phyloP scores from a whole-genome alignment of 202 grass and related monocot species.

The Saccharum hybrid region DNA sequence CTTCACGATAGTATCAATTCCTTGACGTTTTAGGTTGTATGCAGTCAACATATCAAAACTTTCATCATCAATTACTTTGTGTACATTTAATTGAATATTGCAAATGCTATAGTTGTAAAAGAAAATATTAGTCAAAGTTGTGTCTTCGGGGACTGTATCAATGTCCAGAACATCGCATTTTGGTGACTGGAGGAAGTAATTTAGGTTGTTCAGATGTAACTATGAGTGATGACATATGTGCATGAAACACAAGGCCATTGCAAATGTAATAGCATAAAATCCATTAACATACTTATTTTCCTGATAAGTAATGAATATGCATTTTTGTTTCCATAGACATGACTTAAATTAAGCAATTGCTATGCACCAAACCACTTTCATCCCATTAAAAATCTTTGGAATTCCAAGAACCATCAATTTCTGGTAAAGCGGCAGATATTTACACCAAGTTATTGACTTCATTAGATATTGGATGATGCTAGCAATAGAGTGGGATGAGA shows the following conservation, averaged over 20 bases:
- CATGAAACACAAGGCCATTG: background rate
- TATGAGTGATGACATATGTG: background rate
- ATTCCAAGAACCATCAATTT: background rate
- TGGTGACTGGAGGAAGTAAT: slow-evolving; percentile 7
- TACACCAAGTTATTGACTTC: background rate
- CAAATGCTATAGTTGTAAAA: background rate
- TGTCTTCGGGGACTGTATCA: background rate
- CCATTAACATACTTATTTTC: slow-evolving; percentile 22
- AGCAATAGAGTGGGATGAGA: background rate
- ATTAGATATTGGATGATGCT: background rate
- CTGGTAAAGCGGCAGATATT: background rate
- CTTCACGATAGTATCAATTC: slow-evolving; percentile 26
- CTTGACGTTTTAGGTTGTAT: background rate
- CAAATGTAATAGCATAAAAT: slow-evolving; percentile 28
- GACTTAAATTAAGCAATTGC: background rate
- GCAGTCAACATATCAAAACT: background rate
- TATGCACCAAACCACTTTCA: slow-evolving; percentile 38
- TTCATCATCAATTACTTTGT: background rate
- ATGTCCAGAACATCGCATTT: background rate
- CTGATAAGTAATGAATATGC: background rate
- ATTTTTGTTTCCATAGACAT: slow-evolving; percentile 6
- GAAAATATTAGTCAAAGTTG: background rate
- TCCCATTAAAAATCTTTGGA: background rate
- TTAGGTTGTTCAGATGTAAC: slow-evolving; percentile 27
- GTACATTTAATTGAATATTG: background rate